Percentiles rank a stretch among this genome's conserved stretches.
Evolutionary conservation across 1,284 basidiomycete species (phyloP).

Genomic region (Pseudozyma thailandica): DNA sequence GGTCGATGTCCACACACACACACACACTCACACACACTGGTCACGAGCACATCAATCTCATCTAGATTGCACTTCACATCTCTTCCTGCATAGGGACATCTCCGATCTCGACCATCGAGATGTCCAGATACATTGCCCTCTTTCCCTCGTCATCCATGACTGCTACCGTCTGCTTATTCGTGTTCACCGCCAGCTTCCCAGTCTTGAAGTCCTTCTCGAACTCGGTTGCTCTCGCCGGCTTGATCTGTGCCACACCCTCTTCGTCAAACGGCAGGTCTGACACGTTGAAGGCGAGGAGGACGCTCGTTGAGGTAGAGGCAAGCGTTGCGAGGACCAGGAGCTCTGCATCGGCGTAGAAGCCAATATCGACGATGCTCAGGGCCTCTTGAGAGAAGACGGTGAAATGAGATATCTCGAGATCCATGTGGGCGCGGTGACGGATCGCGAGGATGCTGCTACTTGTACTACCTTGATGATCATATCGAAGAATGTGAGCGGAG

Average conservation of each 20-base stretch:
- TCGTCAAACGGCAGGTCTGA: conserved; percentile 14
- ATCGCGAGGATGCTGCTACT: conserved; percentile 9
- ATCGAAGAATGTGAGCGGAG: conserved; percentile 10
- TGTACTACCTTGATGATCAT: neutral
- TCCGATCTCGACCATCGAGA: conserved; percentile 13
- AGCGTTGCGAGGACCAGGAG: conserved; percentile 25
- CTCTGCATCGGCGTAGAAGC: conserved; percentile 28
- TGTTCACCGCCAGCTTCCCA: conserved; percentile 30
- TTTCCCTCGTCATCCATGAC: conserved; percentile 19
- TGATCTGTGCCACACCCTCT: neutral
- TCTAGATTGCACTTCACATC: too few species aligned
- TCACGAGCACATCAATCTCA: too few species aligned
- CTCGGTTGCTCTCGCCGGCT: conserved; percentile 22
- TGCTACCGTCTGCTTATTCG: conserved; percentile 36
- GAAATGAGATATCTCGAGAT: conserved; percentile 1
- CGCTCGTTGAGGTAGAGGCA: conserved; percentile 1
- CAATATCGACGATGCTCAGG: conserved; percentile 24
- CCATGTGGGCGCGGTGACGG: conserved; percentile 1
- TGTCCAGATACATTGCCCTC: conserved; percentile 34
- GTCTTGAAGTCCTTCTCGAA: conserved; percentile 25
- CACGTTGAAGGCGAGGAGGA: conserved; percentile 14
- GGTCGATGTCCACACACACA: too few species aligned
- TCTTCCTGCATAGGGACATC: conserved; percentile 25
- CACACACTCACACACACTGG: too few species aligned
- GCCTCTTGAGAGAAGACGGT: neutral